Evolutionary conservation across 2,329 filamentous ascomycete species (phyloP), one percentile per base, ranked within the genome.

Genomic region (Beauveria brongniartii): DNA sequence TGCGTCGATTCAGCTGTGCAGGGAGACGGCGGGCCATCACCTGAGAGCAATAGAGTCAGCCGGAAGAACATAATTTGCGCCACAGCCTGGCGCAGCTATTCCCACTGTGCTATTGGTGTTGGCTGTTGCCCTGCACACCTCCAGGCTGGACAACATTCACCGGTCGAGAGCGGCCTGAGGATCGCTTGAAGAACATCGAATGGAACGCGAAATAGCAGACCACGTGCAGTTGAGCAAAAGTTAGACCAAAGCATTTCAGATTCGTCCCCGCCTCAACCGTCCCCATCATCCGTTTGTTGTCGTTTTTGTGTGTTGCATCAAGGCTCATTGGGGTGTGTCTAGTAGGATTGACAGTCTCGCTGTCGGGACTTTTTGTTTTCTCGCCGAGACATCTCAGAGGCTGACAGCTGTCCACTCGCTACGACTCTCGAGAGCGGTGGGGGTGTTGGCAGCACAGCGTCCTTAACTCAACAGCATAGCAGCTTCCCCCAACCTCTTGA

Each of bases 171-270:
- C 12, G 24, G n/a, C n/a, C 24, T 22, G 5, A 22, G 18, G 12
- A 22, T 24, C 22, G 18, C n/a, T 40, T 22, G n/a, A n/a, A n/a
- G 30, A 51, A 7, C 34, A 20, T 44, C 24, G 10, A 30, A 37
- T 46, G 56, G 56, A 34, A 59, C 44, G 56, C 37, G 44, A n/a
- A 44, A 59, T 44, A 43, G 47, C 47, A 52, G 20, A 24, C 34
- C 56, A 59, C 56, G 47, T 59, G 56, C 56, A 59, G n/a, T 34
- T 52, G 47, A 43, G 22, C 16, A 43, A 59, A 59, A 37, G 14
- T 37, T 52, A 52, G 56, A 59, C 20, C 30, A 30, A 43, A 22
- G n/a, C 30, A 30, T 22, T 40, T 41, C 43, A 58, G 22, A 40
- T 10, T 8, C 28, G 9, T 47, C 20, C 10, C 28, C 51, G 41